Percentiles rank a stretch among this genome's conserved stretches.
Conservation (phyloP, 2,329 filamentous ascomycete species). For the Hypoxylon sp. region DNA sequence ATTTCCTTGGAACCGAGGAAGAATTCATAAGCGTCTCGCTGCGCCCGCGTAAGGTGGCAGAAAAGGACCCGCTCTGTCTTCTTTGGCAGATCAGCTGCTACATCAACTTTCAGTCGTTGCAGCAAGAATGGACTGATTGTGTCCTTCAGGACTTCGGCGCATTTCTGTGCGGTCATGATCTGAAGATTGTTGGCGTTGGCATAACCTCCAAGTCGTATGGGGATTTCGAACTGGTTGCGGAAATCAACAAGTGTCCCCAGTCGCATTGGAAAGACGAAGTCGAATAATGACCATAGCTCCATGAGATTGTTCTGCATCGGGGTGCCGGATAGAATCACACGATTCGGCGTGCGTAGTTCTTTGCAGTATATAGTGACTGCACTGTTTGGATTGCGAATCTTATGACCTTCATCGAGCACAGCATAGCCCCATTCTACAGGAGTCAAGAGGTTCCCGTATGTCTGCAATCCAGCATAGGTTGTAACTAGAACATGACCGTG, state of each 20-base stretch:
- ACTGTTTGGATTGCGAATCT: slow-evolving; percentile 96
- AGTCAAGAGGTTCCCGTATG: slow-evolving; percentile 86
- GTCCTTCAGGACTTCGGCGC: slow-evolving; percentile 93
- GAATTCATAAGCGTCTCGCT: slow-evolving; percentile 83
- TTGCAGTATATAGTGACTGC: slow-evolving; percentile 97
- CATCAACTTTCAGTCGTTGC: slow-evolving; percentile 92
- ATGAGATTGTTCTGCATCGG: slow-evolving; percentile 98
- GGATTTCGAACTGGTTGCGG: slow-evolving; percentile 90
- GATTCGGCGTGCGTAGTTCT: slow-evolving; percentile 88
- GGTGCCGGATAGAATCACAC: slow-evolving; percentile 94
- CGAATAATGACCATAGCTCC: slow-evolving; percentile 97
- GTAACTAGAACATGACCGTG: slow-evolving; percentile 95
- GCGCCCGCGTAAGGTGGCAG: slow-evolving; percentile 87
- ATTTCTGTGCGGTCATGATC: slow-evolving; percentile 94
- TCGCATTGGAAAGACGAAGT: slow-evolving; percentile 97
- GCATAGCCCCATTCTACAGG: slow-evolving; percentile 93
- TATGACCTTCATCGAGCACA: slow-evolving; percentile 96
- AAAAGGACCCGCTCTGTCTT: slow-evolving; percentile 98
- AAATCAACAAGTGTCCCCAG: slow-evolving; percentile 93
- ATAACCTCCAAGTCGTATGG: slow-evolving; percentile 93
- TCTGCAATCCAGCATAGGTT: slow-evolving; percentile 95
- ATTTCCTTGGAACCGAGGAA: slow-evolving; percentile 90
- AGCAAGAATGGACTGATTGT: slow-evolving; percentile 94
- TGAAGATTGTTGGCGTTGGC: slow-evolving; percentile 95
- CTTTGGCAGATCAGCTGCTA: slow-evolving; percentile 92